Conservation (phyloP, 345 rosid genomes). For the Rhizophora mangle region DNA sequence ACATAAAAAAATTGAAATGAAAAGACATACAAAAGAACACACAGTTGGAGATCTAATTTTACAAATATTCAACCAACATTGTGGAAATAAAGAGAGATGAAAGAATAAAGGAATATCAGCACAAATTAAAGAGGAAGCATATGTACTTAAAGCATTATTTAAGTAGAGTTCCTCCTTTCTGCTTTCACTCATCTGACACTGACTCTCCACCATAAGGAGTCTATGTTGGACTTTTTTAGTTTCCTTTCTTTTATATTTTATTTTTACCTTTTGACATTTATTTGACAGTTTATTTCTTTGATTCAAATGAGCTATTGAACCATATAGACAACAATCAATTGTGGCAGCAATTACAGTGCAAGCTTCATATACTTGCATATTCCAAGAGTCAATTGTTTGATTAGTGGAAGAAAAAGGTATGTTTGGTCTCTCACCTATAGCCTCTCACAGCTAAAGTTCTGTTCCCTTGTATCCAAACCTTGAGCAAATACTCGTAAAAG, state of each 20-base stretch:
- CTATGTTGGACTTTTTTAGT: too few species aligned
- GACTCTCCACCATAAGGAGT: too few species aligned
- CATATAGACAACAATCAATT: neutral
- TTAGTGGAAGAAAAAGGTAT: neutral
- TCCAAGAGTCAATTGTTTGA: neutral
- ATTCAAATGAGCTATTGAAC: neutral
- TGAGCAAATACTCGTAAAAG: conserved; percentile 91
- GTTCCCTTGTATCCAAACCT: conserved; percentile 92
- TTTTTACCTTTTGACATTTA: too few species aligned
- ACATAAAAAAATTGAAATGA: neutral
- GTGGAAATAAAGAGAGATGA: neutral
- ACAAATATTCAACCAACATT: neutral
- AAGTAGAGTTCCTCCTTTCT: neutral
- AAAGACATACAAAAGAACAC: neutral
- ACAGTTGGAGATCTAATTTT: neutral
- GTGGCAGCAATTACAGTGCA: neutral
- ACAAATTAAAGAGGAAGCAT: neutral
- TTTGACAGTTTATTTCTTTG: neutral
- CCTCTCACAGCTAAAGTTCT: conserved; percentile 61
- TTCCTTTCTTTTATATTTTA: too few species aligned
- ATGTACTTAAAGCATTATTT: neutral
- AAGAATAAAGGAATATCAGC: neutral
- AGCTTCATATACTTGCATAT: too few species aligned
- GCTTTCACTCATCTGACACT: too few species aligned
- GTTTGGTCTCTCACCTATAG: conserved; percentile 49